Evolutionary conservation across 306 rosid species (phyloP).

Genomic region (Gynostemma pentaphyllum): DNA sequence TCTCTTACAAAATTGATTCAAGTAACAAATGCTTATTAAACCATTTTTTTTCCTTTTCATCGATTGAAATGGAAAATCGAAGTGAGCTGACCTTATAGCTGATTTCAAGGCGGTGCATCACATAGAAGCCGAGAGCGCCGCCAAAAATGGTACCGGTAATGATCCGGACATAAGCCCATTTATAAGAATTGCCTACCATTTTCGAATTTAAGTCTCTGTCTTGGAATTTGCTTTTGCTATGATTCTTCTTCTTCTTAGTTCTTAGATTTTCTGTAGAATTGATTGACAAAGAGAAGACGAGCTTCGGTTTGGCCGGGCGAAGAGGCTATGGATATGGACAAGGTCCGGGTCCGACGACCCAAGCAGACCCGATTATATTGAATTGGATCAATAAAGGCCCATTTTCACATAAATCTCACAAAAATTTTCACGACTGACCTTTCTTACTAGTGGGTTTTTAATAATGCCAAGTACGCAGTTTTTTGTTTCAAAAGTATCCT

Average conservation of each 20-base stretch:
- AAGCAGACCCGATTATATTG: background rate
- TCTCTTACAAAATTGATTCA: background rate
- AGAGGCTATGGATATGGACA: background rate
- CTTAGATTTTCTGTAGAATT: slow-evolving; percentile 16
- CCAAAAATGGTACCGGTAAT: slow-evolving; percentile 59
- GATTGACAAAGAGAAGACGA: background rate
- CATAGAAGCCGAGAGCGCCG: slow-evolving; percentile 78
- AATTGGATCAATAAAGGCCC: background rate
- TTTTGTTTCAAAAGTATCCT: no score
- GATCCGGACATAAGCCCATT: slow-evolving; percentile 70
- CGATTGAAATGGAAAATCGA: no score
- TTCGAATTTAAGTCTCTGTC: no score
- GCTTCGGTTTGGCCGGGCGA: no score
- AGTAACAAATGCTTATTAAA: background rate
- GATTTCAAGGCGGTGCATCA: slow-evolving; percentile 61
- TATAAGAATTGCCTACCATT: slow-evolving; percentile 31
- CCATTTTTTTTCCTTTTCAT: background rate
- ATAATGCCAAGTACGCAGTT: no score
- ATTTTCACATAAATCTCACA: no score
- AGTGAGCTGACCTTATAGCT: slow-evolving; percentile 47
- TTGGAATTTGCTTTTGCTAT: no score
- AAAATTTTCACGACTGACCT: no score
- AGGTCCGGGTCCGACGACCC: background rate
- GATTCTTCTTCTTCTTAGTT: no score
- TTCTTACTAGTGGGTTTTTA: no score